Conservation (phyloP, 805 yeast species). For the Wickerhamomyces ciferrii region DNA sequence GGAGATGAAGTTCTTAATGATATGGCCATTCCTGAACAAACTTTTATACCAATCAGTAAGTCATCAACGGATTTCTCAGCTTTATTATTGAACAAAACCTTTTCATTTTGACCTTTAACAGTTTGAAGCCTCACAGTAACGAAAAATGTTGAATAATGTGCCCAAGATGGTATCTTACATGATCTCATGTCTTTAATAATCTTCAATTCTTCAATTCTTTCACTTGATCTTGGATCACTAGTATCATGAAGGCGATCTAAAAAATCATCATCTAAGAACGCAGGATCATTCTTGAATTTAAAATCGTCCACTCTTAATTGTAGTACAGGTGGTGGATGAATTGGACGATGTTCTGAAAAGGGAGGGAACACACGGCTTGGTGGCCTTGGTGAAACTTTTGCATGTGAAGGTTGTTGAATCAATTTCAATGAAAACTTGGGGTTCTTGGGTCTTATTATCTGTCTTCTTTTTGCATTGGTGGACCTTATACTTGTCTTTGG, state of each 20-base stretch:
- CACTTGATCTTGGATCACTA: constrained; percentile 10
- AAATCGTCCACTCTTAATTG: constrained; percentile 17
- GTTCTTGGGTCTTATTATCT: constrained; percentile 11
- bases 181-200: constrained; percentile 12
- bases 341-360: constrained; percentile 26
- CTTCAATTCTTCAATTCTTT: constrained; percentile 16
- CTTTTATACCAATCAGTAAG: constrained; percentile 17
- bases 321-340: constrained; percentile 27
- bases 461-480: constrained; percentile 5
- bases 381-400: constrained; percentile 23
- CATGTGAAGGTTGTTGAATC: constrained; percentile 25
- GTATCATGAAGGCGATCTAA: background rate
- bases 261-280: constrained; percentile 1
- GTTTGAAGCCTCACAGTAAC: constrained; percentile 15
- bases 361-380: constrained; percentile 19
- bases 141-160: constrained; percentile 22
- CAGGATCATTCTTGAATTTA: constrained; percentile 6
- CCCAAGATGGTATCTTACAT: constrained; percentile 17
- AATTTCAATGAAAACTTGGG: constrained; percentile 15
- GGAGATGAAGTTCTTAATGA: constrained; percentile 13
- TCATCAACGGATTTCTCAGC: constrained; percentile 10
- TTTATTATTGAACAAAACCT: constrained; percentile 4
- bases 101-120: constrained; percentile 6
- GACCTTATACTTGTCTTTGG: background rate
- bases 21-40: constrained; percentile 20